A percentile compares a stretch with the other conserved stretches of the same genome.
Evolutionary conservation across 352 stramenopile species (phyloP).

Genomic region (Phytophthora quininea): DNA sequence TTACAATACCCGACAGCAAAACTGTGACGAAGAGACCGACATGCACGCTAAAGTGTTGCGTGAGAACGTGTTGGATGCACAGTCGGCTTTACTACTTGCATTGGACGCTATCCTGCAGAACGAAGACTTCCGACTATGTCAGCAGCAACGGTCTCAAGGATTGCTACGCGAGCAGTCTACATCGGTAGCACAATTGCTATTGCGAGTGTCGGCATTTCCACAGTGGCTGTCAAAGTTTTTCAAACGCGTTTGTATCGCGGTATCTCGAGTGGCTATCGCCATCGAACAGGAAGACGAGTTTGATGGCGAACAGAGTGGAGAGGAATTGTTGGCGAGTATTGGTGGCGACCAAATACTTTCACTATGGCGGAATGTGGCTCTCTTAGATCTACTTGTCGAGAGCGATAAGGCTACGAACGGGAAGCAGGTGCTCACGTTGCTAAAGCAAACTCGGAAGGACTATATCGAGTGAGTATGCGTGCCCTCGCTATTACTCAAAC

Average conservation of each 20-base stretch:
- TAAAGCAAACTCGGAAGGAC: constrained; percentile 41
- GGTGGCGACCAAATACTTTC: constrained; percentile 25
- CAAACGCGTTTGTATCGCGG: constrained; percentile 47
- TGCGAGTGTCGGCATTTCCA: constrained; percentile 21
- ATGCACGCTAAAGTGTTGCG: constrained; percentile 5
- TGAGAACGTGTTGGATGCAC: constrained; percentile 55
- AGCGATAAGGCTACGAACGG: constrained; percentile 9
- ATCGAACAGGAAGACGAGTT: constrained; percentile 15
- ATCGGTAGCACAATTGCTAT: constrained; percentile 29
- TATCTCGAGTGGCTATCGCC: constrained; percentile 32
- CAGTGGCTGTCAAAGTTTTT: constrained; percentile 50
- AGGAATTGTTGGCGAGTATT: constrained; percentile 10
- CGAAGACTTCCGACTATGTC: constrained; percentile 30
- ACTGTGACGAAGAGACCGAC: background rate
- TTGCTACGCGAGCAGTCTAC: constrained; percentile 31
- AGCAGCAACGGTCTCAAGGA: constrained; percentile 25
- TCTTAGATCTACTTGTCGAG: constrained; percentile 46
- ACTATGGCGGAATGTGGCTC: constrained; percentile 53
- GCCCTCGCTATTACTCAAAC: background rate
- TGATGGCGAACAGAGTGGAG: background rate
- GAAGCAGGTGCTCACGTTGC: constrained; percentile 28
- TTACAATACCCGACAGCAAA: constrained; percentile 6
- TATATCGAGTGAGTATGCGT: constrained; percentile 51
- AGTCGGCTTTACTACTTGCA: constrained; percentile 55
- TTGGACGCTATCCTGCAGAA: constrained; percentile 45